Evolutionary conservation across 805 yeast species (phyloP).

Genomic region (Scheffersomyces stipitis): DNA sequence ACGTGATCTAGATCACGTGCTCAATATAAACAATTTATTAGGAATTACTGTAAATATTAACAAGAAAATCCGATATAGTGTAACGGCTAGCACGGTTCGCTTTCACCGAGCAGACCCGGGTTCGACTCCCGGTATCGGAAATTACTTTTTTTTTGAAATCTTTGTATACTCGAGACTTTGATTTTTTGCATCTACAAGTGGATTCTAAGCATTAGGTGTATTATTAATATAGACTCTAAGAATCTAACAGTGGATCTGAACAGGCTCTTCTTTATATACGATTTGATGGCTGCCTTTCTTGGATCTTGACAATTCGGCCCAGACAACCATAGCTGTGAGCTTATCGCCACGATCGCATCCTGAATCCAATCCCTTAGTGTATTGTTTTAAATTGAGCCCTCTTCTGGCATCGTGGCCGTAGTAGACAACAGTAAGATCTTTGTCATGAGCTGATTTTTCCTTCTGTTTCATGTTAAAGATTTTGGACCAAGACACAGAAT

Average conservation of each 20-base stretch:
- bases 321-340: conserved; percentile 62
- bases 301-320: conserved; percentile 12
- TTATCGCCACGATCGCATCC: conserved; percentile 78
- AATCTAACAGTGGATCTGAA: conserved; percentile 11
- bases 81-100: conserved; percentile 82
- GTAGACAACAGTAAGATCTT: conserved; percentile 48
- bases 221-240: too few relatives aligned
- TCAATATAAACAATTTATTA: not conserved
- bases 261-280: conserved; percentile 21
- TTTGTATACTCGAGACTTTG: too few relatives aligned
- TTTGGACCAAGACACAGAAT: conserved; percentile 56
- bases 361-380: conserved; percentile 77
- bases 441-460: conserved; percentile 25
- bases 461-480: conserved; percentile 51
- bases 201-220: too few relatives aligned
- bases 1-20: too few relatives aligned
- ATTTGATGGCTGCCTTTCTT: conserved; percentile 11
- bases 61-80: conserved; percentile 61
- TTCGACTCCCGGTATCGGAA: conserved; percentile 86
- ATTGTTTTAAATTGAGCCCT: conserved; percentile 66
- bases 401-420: conserved; percentile 89
- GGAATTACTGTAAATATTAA: not conserved
- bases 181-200: too few relatives aligned
- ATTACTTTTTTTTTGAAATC: not conserved
- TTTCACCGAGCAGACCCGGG: conserved; percentile 84